These are phyloP conservation scores for Brassica rapa DNA, from an alignment of 345 rosid genomes.

Conservation along the genomic window DNA sequence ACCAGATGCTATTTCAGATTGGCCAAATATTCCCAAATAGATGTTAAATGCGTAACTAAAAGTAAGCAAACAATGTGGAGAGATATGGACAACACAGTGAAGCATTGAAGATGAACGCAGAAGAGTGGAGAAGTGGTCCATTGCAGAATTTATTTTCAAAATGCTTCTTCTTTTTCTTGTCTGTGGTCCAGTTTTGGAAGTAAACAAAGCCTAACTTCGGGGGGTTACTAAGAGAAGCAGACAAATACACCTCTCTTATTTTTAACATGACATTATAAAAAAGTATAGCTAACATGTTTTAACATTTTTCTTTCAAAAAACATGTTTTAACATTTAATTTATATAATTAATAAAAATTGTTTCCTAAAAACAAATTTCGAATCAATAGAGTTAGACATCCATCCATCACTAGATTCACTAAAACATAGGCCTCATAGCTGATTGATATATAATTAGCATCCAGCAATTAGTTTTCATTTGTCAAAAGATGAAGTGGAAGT, in stretches of 20 bases:
- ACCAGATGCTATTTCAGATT: conserved; percentile 27
- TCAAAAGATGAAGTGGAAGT: not conserved
- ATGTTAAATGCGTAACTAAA: conserved; percentile 32
- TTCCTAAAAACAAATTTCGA: not conserved
- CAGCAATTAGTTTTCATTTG: not conserved
- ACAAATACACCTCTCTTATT: conserved; percentile 20
- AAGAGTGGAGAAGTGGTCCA: conserved; percentile 43
- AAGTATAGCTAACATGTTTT: not conserved
- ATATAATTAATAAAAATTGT: not conserved
- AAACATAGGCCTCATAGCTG: not conserved
- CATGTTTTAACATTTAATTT: conserved; percentile 3
- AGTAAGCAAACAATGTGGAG: conserved; percentile 40
- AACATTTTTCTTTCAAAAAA: not conserved
- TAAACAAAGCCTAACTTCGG: conserved; percentile 41
- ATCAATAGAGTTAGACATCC: not conserved
- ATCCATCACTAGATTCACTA: not conserved
- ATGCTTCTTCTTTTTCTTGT: conserved; percentile 29
- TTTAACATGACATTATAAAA: not conserved
- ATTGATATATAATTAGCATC: not conserved
- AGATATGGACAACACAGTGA: conserved; percentile 35
- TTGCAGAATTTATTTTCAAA: conserved; percentile 37
- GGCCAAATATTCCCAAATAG: conserved; percentile 37
- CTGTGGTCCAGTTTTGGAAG: conserved; percentile 39
- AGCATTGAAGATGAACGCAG: conserved; percentile 32
- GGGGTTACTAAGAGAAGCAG: conserved; percentile 22